Evolutionary conservation across 345 rosid species (phyloP).

Genomic region (Populus simonii): DNA sequence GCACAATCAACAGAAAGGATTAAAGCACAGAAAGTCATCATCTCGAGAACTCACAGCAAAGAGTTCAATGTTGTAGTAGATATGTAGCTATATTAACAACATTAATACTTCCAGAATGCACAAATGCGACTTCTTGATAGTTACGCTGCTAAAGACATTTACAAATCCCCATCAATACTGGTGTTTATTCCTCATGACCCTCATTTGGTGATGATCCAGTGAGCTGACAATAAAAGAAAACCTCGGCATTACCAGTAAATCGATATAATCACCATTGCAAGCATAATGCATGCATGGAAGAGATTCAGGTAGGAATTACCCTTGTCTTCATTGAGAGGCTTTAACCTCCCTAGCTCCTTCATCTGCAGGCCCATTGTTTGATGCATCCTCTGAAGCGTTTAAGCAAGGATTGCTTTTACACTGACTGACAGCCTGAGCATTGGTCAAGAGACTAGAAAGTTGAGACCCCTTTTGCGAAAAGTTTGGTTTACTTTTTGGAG

Average conservation of each 20-base stretch:
- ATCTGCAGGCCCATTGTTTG: slow-evolving; percentile 42
- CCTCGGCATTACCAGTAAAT: slow-evolving; percentile 27
- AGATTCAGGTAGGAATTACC: slow-evolving; percentile 42
- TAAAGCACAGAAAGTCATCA: background rate
- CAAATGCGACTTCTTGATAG: background rate
- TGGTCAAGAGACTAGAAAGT: slow-evolving; percentile 20
- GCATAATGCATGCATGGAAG: slow-evolving; percentile 11
- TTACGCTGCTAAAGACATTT: background rate
- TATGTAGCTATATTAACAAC: background rate
- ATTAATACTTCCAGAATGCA: background rate
- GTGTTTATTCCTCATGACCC: background rate
- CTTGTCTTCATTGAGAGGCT: slow-evolving; percentile 30
- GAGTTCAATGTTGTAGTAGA: background rate
- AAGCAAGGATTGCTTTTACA: slow-evolving; percentile 17
- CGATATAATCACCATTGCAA: background rate
- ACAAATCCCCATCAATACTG: background rate
- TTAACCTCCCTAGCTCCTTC: slow-evolving; percentile 29
- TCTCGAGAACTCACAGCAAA: background rate
- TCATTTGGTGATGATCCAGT: slow-evolving; percentile 4
- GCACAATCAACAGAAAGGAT: background rate
- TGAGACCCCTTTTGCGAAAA: slow-evolving; percentile 34
- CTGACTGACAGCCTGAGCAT: slow-evolving; percentile 13
- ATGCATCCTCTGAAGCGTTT: slow-evolving; percentile 35
- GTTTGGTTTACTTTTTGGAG: slow-evolving; percentile 28
- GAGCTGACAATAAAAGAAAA: slow-evolving; percentile 34